Base-by-base conservation (phyloP, 2,329 filamentous ascomycete genomes). In the Fusarium oligoseptatum region DNA sequence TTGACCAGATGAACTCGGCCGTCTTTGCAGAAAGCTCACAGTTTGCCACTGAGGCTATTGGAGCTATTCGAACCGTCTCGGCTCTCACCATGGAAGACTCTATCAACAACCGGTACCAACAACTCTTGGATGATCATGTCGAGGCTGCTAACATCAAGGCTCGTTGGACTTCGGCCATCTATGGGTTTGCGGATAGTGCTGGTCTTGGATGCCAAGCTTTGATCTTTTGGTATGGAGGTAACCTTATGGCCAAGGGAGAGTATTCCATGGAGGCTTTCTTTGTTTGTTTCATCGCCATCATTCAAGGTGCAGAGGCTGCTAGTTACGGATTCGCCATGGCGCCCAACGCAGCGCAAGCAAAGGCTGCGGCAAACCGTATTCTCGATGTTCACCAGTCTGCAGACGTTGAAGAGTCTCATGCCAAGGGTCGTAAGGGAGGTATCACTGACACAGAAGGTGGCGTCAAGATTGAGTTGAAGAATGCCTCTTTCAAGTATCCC, bases 1-100 rank as follows among this genome's bases (percentile, higher is more conserved):
- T 92, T 41, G 89, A 91, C 52, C 81, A 85, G 50, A 86, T 90
- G 82, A 92, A 90, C 52, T 84, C 88, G 2, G 84, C 83, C 2
- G 87, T 91, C 0, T 92, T 92, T 76, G 84, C 85, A 10, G 86
- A 89, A 43, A 92, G 89, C 72, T 90, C 90, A 0, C 87, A 91
- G 67, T 92, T 92, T 68, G 90, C 90, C 1, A 86, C 89, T 0
- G 91, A 93, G 75, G 88, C 90, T 2, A 89, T 92, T 5, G 86
- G 88, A 2, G 90, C 90, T 0, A 90, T 92, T 68, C 84, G 91
- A n/a, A 92, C 91, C 0, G 90, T 92, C 1, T 84, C 88, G 0
- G 85, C 89, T 0, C 81, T 93, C 4, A 90, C 88, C 0, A 88
- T 92, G 83, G 91, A 93, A 76, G 83, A 88, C 60, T 83, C 83